Base-by-base conservation (phyloP, 1,284 basidiomycete genomes). In the Erythrobasidium hasegawianum region DNA sequence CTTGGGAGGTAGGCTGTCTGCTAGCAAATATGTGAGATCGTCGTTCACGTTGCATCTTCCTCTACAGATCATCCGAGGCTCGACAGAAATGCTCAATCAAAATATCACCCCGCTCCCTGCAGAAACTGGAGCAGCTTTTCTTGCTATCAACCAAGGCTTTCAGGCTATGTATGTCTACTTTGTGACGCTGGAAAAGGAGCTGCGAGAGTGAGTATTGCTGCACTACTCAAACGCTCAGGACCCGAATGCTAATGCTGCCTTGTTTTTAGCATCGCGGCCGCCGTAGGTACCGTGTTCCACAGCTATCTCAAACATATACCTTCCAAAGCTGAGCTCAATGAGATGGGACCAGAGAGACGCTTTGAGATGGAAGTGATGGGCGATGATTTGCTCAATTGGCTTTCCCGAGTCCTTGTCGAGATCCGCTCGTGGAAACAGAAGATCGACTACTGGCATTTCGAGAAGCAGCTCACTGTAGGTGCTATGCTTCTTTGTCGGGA, bases 331-430 rank as follows among this genome's bases (percentile, higher is more conserved):
- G 38, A 20, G 16, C 54, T 41, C 38, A 39, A 62, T 16, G 45
- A 62, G 18, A 62, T 47, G 43, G 43, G 43, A n/a, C 43, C 43
- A 14, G 43, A 47, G 22, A 47, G 43, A 24, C 43, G 22, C n/a
- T 24, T 47, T 24, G n/a, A 47, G 14, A 47, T 47, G 43, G 43
- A 47, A 16, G 38, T 27, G 16, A 26, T 22, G 40, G 20, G 24
- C 20, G 57, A 59, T 11, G 40, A 59, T 11, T n/a, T 59, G 11
- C 39, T 22, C 20, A 13, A 59, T n/a, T 59, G 57, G 57, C 26
- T 59, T 16, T 16, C 14, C 11, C 13, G 27, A 2, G n/a, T 45
- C 5, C 22, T 27, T 14, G 18, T 20, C 26, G 43, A n/a, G 16
- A 18, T 59, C 16, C 39, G 57, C n/a, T 13, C 13, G 14, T 40